A percentile compares a stretch with the other conserved stretches of the same genome.
Conservation (phyloP, 2,329 filamentous ascomycete genomes). For the Hypoxylon sp. region DNA sequence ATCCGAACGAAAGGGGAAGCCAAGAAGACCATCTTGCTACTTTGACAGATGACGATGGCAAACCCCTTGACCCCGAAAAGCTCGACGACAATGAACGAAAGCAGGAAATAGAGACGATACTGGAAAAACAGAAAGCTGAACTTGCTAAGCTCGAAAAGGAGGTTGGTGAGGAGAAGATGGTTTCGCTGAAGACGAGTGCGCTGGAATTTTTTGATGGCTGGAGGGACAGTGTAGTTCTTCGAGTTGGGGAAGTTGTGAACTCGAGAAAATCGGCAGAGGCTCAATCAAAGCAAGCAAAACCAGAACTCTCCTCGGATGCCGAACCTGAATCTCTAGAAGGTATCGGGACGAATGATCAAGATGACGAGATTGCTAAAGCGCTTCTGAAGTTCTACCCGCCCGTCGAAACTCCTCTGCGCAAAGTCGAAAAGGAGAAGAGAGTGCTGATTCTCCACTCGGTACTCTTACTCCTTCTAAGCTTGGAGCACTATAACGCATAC, state of each 20-base stretch:
- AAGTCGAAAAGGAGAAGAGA: slow-evolving; percentile 66
- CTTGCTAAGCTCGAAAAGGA: slow-evolving; percentile 41
- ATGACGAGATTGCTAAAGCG: slow-evolving; percentile 58
- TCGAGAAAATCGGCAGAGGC: slow-evolving; percentile 34
- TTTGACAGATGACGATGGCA: slow-evolving; percentile 3
- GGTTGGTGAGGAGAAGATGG: slow-evolving; percentile 39
- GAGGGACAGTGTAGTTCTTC: slow-evolving; percentile 43
- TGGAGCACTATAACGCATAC: slow-evolving; percentile 80
- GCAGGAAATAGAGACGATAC: slow-evolving; percentile 16
- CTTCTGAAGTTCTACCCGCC: slow-evolving; percentile 66
- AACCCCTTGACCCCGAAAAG: slow-evolving; percentile 5
- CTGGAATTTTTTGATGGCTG: slow-evolving; percentile 44
- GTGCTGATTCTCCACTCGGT: slow-evolving; percentile 75
- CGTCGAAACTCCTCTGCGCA: slow-evolving; percentile 67
- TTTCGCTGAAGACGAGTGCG: slow-evolving; percentile 40
- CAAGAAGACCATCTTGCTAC: slow-evolving; percentile 13
- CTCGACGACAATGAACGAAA: slow-evolving; percentile 13
- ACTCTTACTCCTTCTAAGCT: slow-evolving; percentile 75
- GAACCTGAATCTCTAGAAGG: slow-evolving; percentile 18
- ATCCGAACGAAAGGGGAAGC: slow-evolving; percentile 36
- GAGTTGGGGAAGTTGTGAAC: slow-evolving; percentile 45
- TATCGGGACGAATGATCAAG: slow-evolving; percentile 37
- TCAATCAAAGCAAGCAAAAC: slow-evolving; percentile 34
- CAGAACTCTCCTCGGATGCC: slow-evolving; percentile 10
- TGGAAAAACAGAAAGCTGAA: slow-evolving; percentile 35